Percentiles rank a stretch among this genome's conserved stretches.
Conservation (phyloP, 176 grass and related monocot species). For the Oryza coarctata region DNA sequence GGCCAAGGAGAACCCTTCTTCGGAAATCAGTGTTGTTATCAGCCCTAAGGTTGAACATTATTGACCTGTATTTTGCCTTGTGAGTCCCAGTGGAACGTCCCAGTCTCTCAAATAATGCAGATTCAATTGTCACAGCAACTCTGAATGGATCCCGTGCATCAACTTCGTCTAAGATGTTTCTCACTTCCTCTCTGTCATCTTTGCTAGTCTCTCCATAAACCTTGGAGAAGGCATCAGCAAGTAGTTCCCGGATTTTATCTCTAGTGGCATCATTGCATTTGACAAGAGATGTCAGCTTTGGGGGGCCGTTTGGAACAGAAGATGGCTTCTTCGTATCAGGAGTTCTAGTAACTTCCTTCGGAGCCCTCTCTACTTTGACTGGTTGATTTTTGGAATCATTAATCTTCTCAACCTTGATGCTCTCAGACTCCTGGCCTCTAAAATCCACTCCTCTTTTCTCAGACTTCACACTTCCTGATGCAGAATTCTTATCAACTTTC, state of each 20-base stretch:
- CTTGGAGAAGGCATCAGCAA: slow-evolving; percentile 75
- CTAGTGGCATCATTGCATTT: slow-evolving; percentile 68
- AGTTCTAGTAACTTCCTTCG: slow-evolving; percentile 38
- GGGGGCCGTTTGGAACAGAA: slow-evolving; percentile 31
- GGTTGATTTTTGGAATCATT: slow-evolving; percentile 39
- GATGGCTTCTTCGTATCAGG: slow-evolving; percentile 41
- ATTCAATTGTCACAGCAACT: slow-evolving; percentile 72
- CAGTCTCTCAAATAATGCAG: slow-evolving; percentile 67
- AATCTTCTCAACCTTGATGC: slow-evolving; percentile 43
- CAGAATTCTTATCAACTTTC: slow-evolving; percentile 44
- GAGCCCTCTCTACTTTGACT: slow-evolving; percentile 40
- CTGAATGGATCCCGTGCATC: slow-evolving; percentile 69
- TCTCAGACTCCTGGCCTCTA: slow-evolving; percentile 18
- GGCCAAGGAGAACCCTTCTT: slow-evolving; percentile 61
- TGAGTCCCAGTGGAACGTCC: slow-evolving; percentile 62
- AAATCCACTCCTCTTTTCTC: slow-evolving; percentile 35
- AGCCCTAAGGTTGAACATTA: slow-evolving; percentile 80
- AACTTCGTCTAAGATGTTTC: slow-evolving; percentile 64
- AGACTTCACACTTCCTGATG: slow-evolving; percentile 33
- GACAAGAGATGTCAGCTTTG: slow-evolving; percentile 60
- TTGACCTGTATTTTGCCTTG: slow-evolving; percentile 79
- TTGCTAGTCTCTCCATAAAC: slow-evolving; percentile 65
- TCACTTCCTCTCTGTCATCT: slow-evolving; percentile 62
- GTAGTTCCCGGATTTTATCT: slow-evolving; percentile 69
- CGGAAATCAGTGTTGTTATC: slow-evolving; percentile 82